Base-by-base conservation (phyloP, 2,329 filamentous ascomycete genomes). In the Penicillium glabrum region DNA sequence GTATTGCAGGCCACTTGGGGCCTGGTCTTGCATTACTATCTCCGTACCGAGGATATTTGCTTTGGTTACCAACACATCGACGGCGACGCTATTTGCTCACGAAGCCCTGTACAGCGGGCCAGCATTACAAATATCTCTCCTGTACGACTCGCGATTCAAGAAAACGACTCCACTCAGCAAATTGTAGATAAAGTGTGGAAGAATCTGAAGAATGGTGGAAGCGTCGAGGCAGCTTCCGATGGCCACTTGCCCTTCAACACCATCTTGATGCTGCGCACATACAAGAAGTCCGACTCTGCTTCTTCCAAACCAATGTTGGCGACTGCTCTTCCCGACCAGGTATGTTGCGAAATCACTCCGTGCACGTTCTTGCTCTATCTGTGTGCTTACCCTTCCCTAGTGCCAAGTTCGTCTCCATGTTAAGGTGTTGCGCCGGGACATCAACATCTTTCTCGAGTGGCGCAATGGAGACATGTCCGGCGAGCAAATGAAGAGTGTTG, bases 41-140 rank as follows among this genome's bases (percentile, higher is more conserved):
- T 78, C n/a, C 75, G 72, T 2, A 75, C 75, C 16, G 73, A 80
- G 48, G 77, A 82, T 60, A 75, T 81, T 8, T 71, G 77, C 24
- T 83, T 81, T 66, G 80, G 78, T 24, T 75, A 73, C 52, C 68
- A 75, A 57, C 64, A 72, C 53, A 60, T 69, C 46, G 67, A 66
- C 26, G 62, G 56, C 49, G 63, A 65, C 47, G 54, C 61, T 6
- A 56, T 57, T 27, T 55, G 53, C 29, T 46, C 57, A 31, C 53
- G 51, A 60, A 48, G 56, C 29, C 57, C 54, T 61, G 63, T 62
- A 62, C 64, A 64, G 59, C 59, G 52, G 45, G 59, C 60, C 37
- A 58, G 50, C 19, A 27, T 33, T 45, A 52, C 60, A 51, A 57
- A 57, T 26, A 51, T 67, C 31, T 63, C 63, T n/a, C 58, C 62